Percentiles rank a stretch among this genome's conserved stretches.
These are phyloP conservation scores for Alternaria consortialis DNA, from an alignment of 2,329 filamentous ascomycete species.

Conservation along the genomic window DNA sequence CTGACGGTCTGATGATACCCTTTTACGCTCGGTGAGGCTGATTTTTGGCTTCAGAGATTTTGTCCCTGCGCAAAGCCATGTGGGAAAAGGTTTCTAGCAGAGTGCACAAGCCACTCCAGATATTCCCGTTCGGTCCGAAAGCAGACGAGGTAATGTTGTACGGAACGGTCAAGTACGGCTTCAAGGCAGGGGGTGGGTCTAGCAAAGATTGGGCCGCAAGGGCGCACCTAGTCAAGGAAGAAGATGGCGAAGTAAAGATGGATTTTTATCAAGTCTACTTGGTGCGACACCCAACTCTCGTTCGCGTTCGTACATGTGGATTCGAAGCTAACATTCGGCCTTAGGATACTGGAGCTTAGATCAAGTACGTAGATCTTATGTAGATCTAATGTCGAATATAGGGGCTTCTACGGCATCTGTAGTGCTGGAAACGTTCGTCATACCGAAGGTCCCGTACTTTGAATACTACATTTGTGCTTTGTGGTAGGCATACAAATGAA, in stretches of 20 bases:
- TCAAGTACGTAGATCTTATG: conserved; percentile 16
- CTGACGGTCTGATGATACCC: not conserved
- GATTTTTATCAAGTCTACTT: conserved; percentile 65
- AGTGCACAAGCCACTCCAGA: conserved; percentile 57
- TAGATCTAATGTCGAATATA: not conserved
- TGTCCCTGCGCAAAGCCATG: conserved; percentile 60
- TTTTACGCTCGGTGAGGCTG: not conserved
- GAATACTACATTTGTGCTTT: not conserved
- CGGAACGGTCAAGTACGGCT: conserved; percentile 61
- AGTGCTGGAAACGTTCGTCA: conserved; percentile 6
- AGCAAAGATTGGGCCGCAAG: conserved; percentile 64
- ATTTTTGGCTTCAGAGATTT: conserved; percentile 55
- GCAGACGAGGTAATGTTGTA: conserved; percentile 63
- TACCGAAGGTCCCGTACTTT: not conserved
- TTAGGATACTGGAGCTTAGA: conserved; percentile 30
- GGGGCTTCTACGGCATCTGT: not conserved
- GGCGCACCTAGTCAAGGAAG: conserved; percentile 61
- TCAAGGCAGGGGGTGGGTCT: conserved; percentile 60
- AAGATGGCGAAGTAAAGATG: conserved; percentile 63
- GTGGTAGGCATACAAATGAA: not conserved
- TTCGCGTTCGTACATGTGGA: not conserved
- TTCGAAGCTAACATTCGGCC: conserved; percentile 13
- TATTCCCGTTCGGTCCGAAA: conserved; percentile 60
- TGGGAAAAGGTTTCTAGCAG: conserved; percentile 62
- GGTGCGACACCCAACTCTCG: conserved; percentile 49